Conservation (phyloP, 345 rosid species). For the Syzygium aqueum region DNA sequence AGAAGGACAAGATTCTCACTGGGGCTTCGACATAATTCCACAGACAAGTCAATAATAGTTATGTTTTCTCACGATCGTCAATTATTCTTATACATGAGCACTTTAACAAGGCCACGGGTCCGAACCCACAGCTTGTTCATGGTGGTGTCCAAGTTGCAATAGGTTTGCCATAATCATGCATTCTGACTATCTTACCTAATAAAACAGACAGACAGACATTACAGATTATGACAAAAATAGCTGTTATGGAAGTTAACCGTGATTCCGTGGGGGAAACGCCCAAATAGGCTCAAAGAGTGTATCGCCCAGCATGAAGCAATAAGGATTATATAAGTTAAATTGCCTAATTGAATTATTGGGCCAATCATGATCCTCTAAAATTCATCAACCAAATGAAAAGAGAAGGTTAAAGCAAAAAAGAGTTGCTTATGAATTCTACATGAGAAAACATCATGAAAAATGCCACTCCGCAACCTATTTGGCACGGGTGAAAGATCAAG, state of each 20-base stretch:
- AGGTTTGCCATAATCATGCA: neutral
- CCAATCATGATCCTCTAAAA: neutral
- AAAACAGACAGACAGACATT: neutral
- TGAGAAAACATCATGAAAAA: neutral
- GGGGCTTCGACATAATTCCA: neutral
- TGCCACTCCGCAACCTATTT: neutral
- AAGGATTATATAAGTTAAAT: neutral
- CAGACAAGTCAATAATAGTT: neutral
- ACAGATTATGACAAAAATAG: neutral
- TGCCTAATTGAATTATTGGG: neutral
- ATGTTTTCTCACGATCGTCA: neutral
- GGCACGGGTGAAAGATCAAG: neutral
- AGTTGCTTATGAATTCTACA: neutral
- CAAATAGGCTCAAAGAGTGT: neutral
- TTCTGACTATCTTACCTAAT: neutral
- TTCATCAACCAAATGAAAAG: neutral
- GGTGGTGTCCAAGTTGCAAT: neutral
- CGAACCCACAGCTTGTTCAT: neutral
- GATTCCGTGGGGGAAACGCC: neutral
- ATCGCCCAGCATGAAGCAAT: neutral
- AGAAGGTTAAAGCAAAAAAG: neutral
- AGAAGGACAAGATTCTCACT: neutral
- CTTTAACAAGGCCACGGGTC: neutral
- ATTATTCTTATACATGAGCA: neutral
- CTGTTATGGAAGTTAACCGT: neutral